A percentile compares a stretch with the other conserved stretches of the same genome.
phyloP scores from a whole-genome alignment of 202 grass and related monocot species.

The Zoysia matrella region DNA sequence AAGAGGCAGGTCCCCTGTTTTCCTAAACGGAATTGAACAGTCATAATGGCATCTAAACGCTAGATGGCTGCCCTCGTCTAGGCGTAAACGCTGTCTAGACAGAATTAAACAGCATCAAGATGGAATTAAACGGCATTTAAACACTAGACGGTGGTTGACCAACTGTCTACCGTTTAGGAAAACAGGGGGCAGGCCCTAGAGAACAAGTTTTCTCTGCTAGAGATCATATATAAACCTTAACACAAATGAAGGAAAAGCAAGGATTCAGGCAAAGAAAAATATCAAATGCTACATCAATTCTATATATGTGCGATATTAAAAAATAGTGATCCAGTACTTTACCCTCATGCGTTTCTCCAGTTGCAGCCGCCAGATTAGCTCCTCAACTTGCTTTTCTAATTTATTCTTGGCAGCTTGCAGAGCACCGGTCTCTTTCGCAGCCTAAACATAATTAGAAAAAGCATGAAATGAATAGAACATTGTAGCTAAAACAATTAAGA shows the following conservation, averaged over 20 bases:
- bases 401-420: slow-evolving; percentile 98
- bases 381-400: slow-evolving; percentile 97
- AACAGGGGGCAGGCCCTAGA: not conserved
- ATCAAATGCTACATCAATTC: slow-evolving; percentile 16
- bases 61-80: no score
- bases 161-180: no score
- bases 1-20: no score
- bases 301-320: slow-evolving; percentile 16
- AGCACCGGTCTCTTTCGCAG: slow-evolving; percentile 97
- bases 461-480: slow-evolving; percentile 5
- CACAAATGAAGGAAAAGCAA: not conserved
- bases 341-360: slow-evolving; percentile 97
- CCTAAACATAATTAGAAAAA: slow-evolving; percentile 57
- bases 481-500: slow-evolving; percentile 16
- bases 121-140: no score
- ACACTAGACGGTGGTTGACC: no score
- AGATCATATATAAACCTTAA: not conserved
- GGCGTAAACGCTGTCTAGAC: no score
- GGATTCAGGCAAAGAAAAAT: not conserved
- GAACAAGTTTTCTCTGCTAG: not conserved
- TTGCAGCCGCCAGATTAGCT: slow-evolving; percentile 88
- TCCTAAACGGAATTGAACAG: no score
- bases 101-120: no score
- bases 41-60: no score
- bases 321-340: slow-evolving; percentile 41